Conservation (phyloP, 2,329 filamentous ascomycete species). For the Microsporum ferrugineum region DNA sequence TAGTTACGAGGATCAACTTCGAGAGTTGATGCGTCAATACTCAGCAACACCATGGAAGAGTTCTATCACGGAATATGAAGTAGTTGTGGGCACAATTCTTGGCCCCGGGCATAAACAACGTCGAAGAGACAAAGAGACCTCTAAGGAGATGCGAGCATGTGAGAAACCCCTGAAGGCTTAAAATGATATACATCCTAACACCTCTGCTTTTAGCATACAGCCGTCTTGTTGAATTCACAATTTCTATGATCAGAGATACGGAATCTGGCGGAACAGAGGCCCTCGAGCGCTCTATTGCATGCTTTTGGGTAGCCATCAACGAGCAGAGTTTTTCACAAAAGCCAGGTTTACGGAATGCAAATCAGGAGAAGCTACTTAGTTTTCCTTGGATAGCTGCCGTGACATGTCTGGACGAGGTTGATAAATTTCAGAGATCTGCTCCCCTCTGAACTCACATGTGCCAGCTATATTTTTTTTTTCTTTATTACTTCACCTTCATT, state of each 20-base stretch:
- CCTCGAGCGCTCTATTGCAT: conserved; percentile 21
- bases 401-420: conserved; percentile 18
- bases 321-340: not conserved
- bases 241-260: conserved; percentile 16
- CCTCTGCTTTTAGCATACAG: conserved; percentile 15
- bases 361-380: conserved; percentile 15
- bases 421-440: conserved; percentile 15
- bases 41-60: conserved; percentile 16
- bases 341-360: not conserved
- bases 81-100: conserved; percentile 15
- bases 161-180: not conserved
- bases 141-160: conserved; percentile 19
- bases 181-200: not conserved
- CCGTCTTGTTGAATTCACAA: conserved; percentile 15
- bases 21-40: conserved; percentile 17
- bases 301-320: conserved; percentile 16
- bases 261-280: conserved; percentile 16
- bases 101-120: conserved; percentile 18
- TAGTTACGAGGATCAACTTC: conserved; percentile 15
- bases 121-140: conserved; percentile 17
- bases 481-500: not conserved
- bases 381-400: conserved; percentile 20
- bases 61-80: conserved; percentile 15
- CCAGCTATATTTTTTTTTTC: not conserved
- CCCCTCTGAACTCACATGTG: not conserved